Evolutionary conservation across 352 stramenopile genomes (phyloP).

Genomic region (Phytophthora meadii): DNA sequence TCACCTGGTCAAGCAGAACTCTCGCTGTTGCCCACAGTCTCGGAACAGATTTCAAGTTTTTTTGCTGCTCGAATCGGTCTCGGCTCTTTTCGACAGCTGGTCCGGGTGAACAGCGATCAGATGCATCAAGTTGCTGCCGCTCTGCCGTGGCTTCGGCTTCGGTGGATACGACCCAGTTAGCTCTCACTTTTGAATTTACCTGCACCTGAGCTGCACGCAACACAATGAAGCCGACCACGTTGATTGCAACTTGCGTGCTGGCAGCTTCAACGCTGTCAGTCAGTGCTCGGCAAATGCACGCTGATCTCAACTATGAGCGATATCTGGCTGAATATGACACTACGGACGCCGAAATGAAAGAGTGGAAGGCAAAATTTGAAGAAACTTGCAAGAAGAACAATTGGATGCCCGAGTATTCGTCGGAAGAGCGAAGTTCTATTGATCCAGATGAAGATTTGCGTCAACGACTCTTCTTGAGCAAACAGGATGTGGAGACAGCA

Average conservation of each 20-base stretch:
- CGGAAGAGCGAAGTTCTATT: conserved; percentile 25
- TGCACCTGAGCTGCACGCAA: conserved; percentile 14
- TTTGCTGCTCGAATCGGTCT: conserved; percentile 35
- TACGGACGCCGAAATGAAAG: conserved; percentile 17
- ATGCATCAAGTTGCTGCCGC: conserved; percentile 16
- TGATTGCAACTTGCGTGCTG: conserved; percentile 17
- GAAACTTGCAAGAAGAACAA: conserved; percentile 23
- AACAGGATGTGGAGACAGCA: conserved; percentile 32
- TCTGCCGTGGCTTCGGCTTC: conserved; percentile 27
- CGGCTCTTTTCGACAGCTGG: conserved; percentile 24
- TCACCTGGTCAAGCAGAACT: conserved; percentile 30
- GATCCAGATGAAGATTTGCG: conserved; percentile 38
- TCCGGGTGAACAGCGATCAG: conserved; percentile 26
- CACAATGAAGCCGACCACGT: conserved; percentile 23
- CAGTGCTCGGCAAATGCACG: conserved; percentile 33
- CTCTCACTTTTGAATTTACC: conserved; percentile 37
- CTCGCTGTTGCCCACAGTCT: conserved; percentile 12
- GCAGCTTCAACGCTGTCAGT: conserved; percentile 22
- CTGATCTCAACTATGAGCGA: conserved; percentile 46
- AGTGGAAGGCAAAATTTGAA: conserved; percentile 31
- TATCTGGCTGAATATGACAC: conserved; percentile 40
- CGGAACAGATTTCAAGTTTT: conserved; percentile 29
- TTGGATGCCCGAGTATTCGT: conserved; percentile 30
- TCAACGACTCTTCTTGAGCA: conserved; percentile 47
- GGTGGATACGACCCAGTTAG: conserved; percentile 6